phyloP scores from a whole-genome alignment of 2,329 filamentous ascomycete genomes.

The Monosporascus sp. region DNA sequence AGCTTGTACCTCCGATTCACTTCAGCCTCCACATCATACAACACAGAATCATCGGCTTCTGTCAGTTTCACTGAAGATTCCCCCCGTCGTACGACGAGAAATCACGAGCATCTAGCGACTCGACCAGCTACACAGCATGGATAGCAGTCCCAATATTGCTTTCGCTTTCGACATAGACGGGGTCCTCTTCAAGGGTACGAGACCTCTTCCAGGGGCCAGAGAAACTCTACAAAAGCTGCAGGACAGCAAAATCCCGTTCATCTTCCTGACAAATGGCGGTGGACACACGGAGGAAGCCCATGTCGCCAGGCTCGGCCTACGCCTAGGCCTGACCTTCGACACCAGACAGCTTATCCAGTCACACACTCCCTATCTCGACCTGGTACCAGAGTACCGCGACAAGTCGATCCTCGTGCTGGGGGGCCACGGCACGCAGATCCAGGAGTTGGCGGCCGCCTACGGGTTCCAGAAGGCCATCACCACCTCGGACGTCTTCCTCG shows the following conservation, averaged over 20 bases:
- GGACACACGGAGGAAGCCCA: constrained; percentile 61
- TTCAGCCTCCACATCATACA: too few relatives aligned
- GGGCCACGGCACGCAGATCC: constrained; percentile 34
- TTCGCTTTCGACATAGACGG: constrained; percentile 44
- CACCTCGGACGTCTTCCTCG: constrained; percentile 27
- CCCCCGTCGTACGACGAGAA: too few relatives aligned
- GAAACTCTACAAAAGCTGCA: constrained; percentile 56
- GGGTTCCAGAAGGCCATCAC: constrained; percentile 33
- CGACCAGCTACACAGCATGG: too few relatives aligned
- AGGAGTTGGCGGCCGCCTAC: constrained; percentile 24
- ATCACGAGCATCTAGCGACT: too few relatives aligned
- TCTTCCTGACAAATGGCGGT: constrained; percentile 70
- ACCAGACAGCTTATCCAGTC: constrained; percentile 58
- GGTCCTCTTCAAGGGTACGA: constrained; percentile 61
- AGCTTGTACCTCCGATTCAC: too few relatives aligned
- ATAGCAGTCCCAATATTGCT: constrained; percentile 8
- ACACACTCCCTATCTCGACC: constrained; percentile 64
- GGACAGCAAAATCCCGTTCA: constrained; percentile 59
- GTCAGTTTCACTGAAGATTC: too few relatives aligned
- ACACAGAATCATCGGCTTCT: too few relatives aligned
- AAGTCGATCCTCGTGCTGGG: constrained; percentile 50
- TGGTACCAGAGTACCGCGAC: constrained; percentile 44
- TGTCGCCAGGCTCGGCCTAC: constrained; percentile 52
- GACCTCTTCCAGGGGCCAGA: constrained; percentile 56
- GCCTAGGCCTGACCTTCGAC: constrained; percentile 42